Evolutionary conservation across 2,329 filamentous ascomycete species (phyloP), one percentile per base, ranked within the genome.

Genomic region (Xylaria sp.): DNA sequence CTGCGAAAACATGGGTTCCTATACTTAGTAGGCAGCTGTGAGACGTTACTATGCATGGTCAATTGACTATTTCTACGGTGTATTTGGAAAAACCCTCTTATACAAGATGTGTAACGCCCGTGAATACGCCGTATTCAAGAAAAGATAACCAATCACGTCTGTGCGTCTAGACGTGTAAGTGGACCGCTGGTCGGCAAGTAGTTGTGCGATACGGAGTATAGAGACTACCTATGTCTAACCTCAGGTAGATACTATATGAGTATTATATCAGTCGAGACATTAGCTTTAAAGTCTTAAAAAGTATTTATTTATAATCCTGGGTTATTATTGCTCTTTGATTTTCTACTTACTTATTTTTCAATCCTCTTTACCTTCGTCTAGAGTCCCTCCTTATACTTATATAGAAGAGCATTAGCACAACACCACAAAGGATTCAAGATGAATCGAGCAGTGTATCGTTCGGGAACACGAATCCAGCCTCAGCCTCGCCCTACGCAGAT

Each of bases 111-210:
- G 5, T 4, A 45, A 45, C 20, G 15, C 11, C 9, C 13, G 6
- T 11, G 25, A 51, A 60, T 60, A 60, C 57, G 57, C 33, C 57
- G 57, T 60, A 60, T 60, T 60, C 57, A 45, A 4, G 1, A 22
- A n/a, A 17, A 31, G 45, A 20, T 11, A 15, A 22, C 57, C 57
- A 60, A 60, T 60, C 25, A 22, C 9, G 5, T 5, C n/a, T 17
- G 22, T 17, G 47, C 45, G 42, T 31, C 20, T 11, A 25, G 29
- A 5, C 17, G 38, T 47, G n/a, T 15, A 47, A 38, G 55, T 58
- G 55, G 55, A 17, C 17, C 38, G 22, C 25, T 31, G 5, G 7
- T 13, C 38, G 25, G 9, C 22, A 27, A 13, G 6, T n/a, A 45
- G 6, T 11, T 15, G 15, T 20, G 36, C n/a, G 11, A 42, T 54